Evolutionary conservation across 805 yeast species (phyloP), one percentile per base, ranked within the genome.

Genomic region (Spathaspora passalidarum): DNA sequence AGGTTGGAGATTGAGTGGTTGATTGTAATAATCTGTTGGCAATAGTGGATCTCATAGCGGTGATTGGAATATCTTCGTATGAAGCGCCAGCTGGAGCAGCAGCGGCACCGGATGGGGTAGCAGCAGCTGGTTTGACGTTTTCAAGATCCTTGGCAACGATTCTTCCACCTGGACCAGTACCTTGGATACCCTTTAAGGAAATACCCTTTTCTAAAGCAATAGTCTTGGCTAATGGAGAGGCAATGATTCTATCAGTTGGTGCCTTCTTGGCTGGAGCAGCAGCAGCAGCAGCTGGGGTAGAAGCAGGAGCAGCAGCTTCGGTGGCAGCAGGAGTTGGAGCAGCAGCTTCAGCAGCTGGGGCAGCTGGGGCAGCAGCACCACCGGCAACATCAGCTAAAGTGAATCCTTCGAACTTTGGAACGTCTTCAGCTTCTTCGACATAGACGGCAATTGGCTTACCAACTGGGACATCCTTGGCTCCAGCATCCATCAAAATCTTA

Each of bases 381-480:
- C 77, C 57, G 48, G 84, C 86, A 36, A 94, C 95, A 59, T 88
- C 97, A 32, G 80, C 89, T 40, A 81, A 79, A 44, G 95, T 84
- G 78, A 89, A 94, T 58, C 79, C 82, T 56, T 81, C 87, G 64
- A 94, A 94, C 13, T 97, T 97, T 26, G 82, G 76, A 49, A 94
- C 97, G 60, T 88, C 96, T 38, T 59, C 82, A 52, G 78, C 77
- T 22, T 89, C 87, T 72, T 92, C 97, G 45, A 92, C 98, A 67
- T 87, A 92, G 37, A 94, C 97, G 51, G 96, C 99, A 66, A 94
- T 87, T 61, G 99, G 98, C 72, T 85, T 83, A 61, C 96, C 96
- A 40, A 94, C 96, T 32, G 95, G 94, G 45, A 92, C 75, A 62
- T 92, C 97, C 68, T 88, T 84, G 45, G 96, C 71, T 45, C 97